Evolutionary conservation across 495 filamentous ascomycete genomes (phyloP).

Genomic region (Hypoxylon perforatum): DNA sequence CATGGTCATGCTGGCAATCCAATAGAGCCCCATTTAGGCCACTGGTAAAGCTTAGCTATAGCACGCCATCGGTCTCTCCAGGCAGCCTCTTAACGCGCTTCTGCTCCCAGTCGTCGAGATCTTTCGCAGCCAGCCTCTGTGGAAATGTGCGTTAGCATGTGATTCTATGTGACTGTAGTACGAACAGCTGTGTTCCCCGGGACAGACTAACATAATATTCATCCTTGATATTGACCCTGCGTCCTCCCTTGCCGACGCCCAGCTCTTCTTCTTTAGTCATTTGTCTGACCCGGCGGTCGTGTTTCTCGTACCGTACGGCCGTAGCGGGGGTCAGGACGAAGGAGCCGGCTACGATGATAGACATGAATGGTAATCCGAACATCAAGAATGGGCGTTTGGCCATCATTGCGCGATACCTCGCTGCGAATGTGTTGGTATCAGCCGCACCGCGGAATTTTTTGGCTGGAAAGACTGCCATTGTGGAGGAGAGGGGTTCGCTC

Average conservation of each 20-base stretch:
- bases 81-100: conserved; percentile 87
- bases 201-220: conserved; percentile 89
- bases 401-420: conserved; percentile 77
- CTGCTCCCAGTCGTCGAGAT: conserved; percentile 96
- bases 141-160: conserved; percentile 14
- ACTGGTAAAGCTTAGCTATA: conserved; percentile 59
- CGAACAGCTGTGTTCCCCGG: neutral
- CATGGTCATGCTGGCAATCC: neutral
- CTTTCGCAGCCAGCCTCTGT: conserved; percentile 88
- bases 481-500: neutral
- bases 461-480: conserved; percentile 78
- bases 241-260: conserved; percentile 75
- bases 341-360: conserved; percentile 90
- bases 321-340: conserved; percentile 95
- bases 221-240: conserved; percentile 82
- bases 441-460: conserved; percentile 75
- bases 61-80: conserved; percentile 87
- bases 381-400: conserved; percentile 85
- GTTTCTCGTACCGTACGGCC: conserved; percentile 89
- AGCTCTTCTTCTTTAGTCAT: conserved; percentile 86
- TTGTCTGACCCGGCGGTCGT: conserved; percentile 87
- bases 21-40: neutral
- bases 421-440: conserved; percentile 72
- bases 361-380: conserved; percentile 95
- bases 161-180: neutral